Conservation (phyloP, 345 rosid genomes). For the Ceriops decandra region DNA sequence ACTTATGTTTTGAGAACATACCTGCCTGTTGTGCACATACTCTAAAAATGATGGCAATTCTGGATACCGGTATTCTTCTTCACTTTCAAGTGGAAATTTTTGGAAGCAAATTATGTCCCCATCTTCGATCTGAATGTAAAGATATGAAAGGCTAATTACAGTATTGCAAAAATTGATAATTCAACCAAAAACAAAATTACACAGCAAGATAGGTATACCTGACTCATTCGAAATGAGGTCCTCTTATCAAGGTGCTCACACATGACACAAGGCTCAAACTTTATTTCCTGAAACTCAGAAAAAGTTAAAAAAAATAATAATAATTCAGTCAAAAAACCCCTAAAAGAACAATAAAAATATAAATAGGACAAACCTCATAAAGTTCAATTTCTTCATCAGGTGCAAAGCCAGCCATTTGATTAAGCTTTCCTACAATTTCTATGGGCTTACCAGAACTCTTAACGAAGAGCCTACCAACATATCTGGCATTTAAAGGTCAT, state of each 20-base stretch:
- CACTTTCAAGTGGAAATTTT: slow-evolving; percentile 52
- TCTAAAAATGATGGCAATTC: slow-evolving; percentile 87
- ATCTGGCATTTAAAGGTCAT: slow-evolving; percentile 44
- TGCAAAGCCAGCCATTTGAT: slow-evolving; percentile 86
- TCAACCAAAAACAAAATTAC: not conserved
- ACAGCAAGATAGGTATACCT: slow-evolving; percentile 39
- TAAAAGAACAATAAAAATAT: not conserved
- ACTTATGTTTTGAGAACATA: slow-evolving; percentile 13
- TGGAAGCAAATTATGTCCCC: slow-evolving; percentile 97
- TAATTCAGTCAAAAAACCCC: not conserved
- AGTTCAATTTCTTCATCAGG: slow-evolving; percentile 86
- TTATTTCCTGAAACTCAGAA: slow-evolving; percentile 65
- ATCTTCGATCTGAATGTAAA: slow-evolving; percentile 70
- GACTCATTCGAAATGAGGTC: slow-evolving; percentile 60
- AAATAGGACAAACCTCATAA: slow-evolving; percentile 62
- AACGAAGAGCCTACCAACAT: slow-evolving; percentile 78
- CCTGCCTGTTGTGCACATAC: slow-evolving; percentile 96
- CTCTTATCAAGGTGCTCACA: slow-evolving; percentile 84
- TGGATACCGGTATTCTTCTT: slow-evolving; percentile 57
- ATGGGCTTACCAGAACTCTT: slow-evolving; percentile 74
- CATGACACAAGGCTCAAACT: slow-evolving; percentile 89
- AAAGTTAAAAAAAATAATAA: not conserved
- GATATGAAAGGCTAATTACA: not conserved
- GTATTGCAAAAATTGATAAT: not conserved
- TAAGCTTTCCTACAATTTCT: slow-evolving; percentile 65